Evolutionary conservation across 2,329 filamentous ascomycete genomes (phyloP), one percentile per base, ranked within the genome.

Genomic region (Ceratocystis cubensis): DNA sequence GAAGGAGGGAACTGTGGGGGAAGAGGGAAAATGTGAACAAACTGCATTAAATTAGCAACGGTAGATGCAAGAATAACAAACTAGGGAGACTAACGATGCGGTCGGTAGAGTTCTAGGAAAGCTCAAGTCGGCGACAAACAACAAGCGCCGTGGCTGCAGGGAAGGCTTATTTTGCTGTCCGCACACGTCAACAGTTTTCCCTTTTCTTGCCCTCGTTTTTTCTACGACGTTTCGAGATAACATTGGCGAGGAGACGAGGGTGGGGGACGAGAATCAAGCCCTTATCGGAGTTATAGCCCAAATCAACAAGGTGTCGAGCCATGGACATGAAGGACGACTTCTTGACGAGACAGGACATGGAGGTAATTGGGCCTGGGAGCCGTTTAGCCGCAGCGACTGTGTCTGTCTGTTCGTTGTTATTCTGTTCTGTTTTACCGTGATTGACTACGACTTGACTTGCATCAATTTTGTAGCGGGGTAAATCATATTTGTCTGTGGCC

Each of bases 141-240:
- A 62, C 59, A 62, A 62, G 41, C 15, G 59, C 59, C 8, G n/a
- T 28, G 61, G 37, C 20, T 22, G 61, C 15, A 41, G n/a, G 61
- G 20, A 30, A 56, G 25, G 25, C 20, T 30, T 25, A 15, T 28
- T 63, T 10, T 44, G 33, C 33, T 37, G 37, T 41, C 10, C 3
- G 13, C 37, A 20, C 6, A 8, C 37, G 15, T 48, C 5, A 13
- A 41, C 13, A n/a, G 6, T 48, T 25, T 44, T 8, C 37, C 61
- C 22, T 48, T 48, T 48, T 48, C 13, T 15, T 45, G 8, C 15
- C 17, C 20, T 15, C 41, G 10, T 25, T 48, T 28, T 28, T 28
- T 15, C 25, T 28, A 17, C 10, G 7, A 17, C 28, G 53, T 57
- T 57, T 57, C 53, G 25, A 57, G 25, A 57, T 13, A 17, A 57